Conservation (phyloP, 2,329 filamentous ascomycete species). For the Apiospora saccharicola region DNA sequence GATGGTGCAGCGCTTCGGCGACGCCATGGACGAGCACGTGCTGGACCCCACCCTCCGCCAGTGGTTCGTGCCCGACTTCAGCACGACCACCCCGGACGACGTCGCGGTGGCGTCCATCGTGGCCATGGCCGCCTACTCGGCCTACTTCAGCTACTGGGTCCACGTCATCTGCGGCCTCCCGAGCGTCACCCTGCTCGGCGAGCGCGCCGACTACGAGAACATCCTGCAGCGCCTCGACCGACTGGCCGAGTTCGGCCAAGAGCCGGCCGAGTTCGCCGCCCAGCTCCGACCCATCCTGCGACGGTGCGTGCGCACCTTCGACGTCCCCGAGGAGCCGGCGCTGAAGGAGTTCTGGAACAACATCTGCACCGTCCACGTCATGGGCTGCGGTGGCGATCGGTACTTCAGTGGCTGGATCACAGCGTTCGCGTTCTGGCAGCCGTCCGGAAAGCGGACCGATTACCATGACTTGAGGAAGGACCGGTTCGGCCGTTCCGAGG, state of each 20-base stretch:
- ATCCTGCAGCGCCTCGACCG: conserved; percentile 45
- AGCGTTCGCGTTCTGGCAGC: conserved; percentile 44
- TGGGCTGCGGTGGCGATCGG: conserved; percentile 29
- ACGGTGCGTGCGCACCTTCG: conserved; percentile 39
- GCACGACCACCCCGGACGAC: conserved; percentile 56
- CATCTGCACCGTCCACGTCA: conserved; percentile 29
- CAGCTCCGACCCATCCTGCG: conserved; percentile 37
- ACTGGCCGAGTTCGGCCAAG: conserved; percentile 44
- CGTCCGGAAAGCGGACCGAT: not conserved
- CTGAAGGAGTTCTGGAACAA: conserved; percentile 38
- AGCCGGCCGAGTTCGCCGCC: conserved; percentile 27
- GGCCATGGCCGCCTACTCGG: conserved; percentile 60
- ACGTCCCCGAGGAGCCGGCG: conserved; percentile 33
- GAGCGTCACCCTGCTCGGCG: conserved; percentile 58
- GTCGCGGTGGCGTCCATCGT: conserved; percentile 51
- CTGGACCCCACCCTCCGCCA: conserved; percentile 39
- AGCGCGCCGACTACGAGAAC: conserved; percentile 52
- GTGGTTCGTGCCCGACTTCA: conserved; percentile 61
- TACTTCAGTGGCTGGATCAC: conserved; percentile 45
- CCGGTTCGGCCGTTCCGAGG: not conserved
- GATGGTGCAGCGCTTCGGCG: conserved; percentile 30
- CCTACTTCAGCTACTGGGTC: conserved; percentile 52
- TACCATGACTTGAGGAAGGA: not conserved
- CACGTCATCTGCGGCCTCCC: conserved; percentile 55
- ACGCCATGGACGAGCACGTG: conserved; percentile 33